Percentiles rank a stretch among this genome's conserved stretches.
Conservation (phyloP, 2,329 filamentous ascomycete species). For the Tympanopsis confertula region DNA sequence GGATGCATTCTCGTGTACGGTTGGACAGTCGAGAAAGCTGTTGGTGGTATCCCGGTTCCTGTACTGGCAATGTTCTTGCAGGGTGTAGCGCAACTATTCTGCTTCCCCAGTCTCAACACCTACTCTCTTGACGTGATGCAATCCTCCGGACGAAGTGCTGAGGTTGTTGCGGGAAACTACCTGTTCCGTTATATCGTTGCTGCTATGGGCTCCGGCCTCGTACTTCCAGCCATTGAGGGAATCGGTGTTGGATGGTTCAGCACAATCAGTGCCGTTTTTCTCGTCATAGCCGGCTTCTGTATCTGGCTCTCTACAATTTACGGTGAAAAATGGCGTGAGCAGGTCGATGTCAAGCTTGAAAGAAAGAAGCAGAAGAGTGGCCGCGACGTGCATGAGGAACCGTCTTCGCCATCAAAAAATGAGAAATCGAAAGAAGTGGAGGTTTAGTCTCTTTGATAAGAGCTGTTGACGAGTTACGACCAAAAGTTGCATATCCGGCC, state of each 20-base stretch:
- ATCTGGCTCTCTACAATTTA: constrained; percentile 16
- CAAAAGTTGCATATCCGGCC: not conserved
- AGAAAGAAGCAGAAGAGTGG: too few relatives aligned
- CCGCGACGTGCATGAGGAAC: not conserved
- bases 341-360: not conserved
- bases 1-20: constrained; percentile 60
- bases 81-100: constrained; percentile 58
- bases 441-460: not conserved
- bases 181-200: constrained; percentile 67
- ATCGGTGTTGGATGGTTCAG: constrained; percentile 76
- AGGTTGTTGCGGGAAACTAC: constrained; percentile 74
- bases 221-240: constrained; percentile 60
- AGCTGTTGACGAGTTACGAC: not conserved
- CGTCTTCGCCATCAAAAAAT: not conserved
- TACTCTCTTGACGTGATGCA: constrained; percentile 79
- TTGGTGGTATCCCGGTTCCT: constrained; percentile 34
- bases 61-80: constrained; percentile 59
- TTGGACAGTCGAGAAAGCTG: constrained; percentile 30
- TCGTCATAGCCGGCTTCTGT: constrained; percentile 45
- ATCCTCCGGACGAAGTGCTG: constrained; percentile 43
- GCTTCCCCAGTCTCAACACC: constrained; percentile 58
- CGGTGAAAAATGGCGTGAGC: not conserved
- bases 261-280: constrained; percentile 52
- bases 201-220: constrained; percentile 57
- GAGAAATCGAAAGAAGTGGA: not conserved